Conservation (phyloP, 768 basidiomycete species). For the Amanita exitialis region DNA sequence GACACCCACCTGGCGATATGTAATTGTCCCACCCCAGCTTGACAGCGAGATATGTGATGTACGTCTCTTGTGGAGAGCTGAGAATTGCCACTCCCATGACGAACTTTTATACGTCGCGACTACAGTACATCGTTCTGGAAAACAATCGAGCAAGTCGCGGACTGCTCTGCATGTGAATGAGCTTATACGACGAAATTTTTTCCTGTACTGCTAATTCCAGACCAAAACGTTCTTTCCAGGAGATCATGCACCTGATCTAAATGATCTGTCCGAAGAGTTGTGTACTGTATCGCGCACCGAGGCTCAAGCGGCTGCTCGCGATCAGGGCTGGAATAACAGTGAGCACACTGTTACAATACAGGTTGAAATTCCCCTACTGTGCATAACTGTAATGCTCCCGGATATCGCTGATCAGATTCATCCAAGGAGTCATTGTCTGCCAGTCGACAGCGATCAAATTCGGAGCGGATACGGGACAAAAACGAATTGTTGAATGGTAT, state of each 20-base stretch:
- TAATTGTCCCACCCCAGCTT: slow-evolving; percentile 74
- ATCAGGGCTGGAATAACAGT: slow-evolving; percentile 36
- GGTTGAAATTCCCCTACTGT: slow-evolving; percentile 36
- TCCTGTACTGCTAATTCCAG: slow-evolving; percentile 58
- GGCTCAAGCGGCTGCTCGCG: slow-evolving; percentile 31
- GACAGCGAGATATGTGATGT: slow-evolving; percentile 77
- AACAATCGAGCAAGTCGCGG: slow-evolving; percentile 56
- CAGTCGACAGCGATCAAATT: slow-evolving; percentile 55
- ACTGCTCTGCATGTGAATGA: slow-evolving; percentile 28
- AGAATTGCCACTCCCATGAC: slow-evolving; percentile 69
- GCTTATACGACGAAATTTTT: slow-evolving; percentile 1
- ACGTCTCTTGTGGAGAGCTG: slow-evolving; percentile 72
- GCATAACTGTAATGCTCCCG: slow-evolving; percentile 50
- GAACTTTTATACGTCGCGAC: slow-evolving; percentile 61
- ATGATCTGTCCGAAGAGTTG: slow-evolving; percentile 47
- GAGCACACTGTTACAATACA: not conserved
- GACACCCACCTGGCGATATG: slow-evolving; percentile 58
- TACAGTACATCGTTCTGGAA: slow-evolving; percentile 67
- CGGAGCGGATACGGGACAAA: slow-evolving; percentile 42
- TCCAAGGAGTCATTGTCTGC: slow-evolving; percentile 67
- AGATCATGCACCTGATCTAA: slow-evolving; percentile 66
- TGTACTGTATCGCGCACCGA: slow-evolving; percentile 51
- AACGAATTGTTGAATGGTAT: slow-evolving; percentile 64
- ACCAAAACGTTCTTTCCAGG: slow-evolving; percentile 62
- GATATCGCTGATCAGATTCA: slow-evolving; percentile 64